Percentiles rank a stretch among this genome's conserved stretches.
These are phyloP conservation scores for Coemansia sp. DNA, from an alignment of 192 early-diverging fungal species.

Conservation along the genomic window DNA sequence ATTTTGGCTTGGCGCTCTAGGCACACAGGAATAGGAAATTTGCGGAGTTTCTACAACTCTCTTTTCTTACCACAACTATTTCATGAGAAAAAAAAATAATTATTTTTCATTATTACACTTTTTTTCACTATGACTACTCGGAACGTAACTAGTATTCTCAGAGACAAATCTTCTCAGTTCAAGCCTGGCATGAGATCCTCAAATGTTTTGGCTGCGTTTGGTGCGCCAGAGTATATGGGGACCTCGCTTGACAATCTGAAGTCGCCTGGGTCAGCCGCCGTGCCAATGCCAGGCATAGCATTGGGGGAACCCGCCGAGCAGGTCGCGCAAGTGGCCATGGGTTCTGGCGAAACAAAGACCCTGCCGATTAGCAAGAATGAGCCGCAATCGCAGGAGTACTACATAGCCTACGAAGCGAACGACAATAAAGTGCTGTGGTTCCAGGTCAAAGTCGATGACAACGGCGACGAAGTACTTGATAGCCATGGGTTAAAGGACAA, in stretches of 20 bases:
- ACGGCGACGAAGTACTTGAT: slow-evolving; percentile 28
- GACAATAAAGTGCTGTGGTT: slow-evolving; percentile 38
- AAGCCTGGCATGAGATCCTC: neutral
- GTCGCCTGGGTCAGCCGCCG: slow-evolving; percentile 13
- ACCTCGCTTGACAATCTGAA: slow-evolving; percentile 20
- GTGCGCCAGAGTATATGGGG: slow-evolving; percentile 30
- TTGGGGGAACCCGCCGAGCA: slow-evolving; percentile 11
- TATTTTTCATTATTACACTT: neutral
- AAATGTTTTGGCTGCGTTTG: slow-evolving; percentile 12
- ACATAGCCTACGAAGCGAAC: slow-evolving; percentile 27
- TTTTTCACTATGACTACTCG: neutral
- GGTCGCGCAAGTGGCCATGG: too few relatives aligned
- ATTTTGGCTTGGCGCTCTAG: neutral
- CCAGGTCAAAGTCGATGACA: slow-evolving; percentile 24
- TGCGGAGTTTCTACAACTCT: neutral
- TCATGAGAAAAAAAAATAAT: neutral
- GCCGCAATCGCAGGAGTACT: slow-evolving; percentile 28
- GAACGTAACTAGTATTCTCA: neutral
- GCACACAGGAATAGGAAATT: neutral
- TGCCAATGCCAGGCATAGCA: slow-evolving; percentile 32
- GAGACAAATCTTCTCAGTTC: neutral
- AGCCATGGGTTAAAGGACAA: slow-evolving; percentile 18
- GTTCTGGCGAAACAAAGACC: slow-evolving; percentile 1
- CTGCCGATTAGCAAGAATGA: neutral
- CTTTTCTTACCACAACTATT: neutral